A percentile compares a stretch with the other conserved stretches of the same genome.
phyloP scores from a whole-genome alignment of 2,329 filamentous ascomycete genomes.

The Macrophomina pseudophaseolina region DNA sequence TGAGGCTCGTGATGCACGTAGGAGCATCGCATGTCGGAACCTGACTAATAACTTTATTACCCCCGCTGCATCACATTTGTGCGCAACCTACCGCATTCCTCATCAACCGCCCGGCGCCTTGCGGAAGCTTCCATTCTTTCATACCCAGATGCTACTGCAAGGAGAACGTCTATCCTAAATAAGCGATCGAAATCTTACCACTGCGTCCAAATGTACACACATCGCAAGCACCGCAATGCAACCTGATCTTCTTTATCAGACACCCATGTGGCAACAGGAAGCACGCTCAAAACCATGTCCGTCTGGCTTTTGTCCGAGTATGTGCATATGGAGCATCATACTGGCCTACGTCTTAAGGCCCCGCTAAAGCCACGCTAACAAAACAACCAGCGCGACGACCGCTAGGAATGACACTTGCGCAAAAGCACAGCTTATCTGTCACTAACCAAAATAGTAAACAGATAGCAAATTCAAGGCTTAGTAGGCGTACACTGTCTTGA shows the following conservation, averaged over 20 bases:
- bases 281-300: too few relatives aligned
- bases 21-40: not conserved
- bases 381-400: not conserved
- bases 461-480: not conserved
- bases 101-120: not conserved
- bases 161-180: too few relatives aligned
- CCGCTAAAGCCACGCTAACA: too few relatives aligned
- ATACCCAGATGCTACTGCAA: not conserved
- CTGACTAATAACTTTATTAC: constrained; percentile 1
- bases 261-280: too few relatives aligned
- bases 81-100: not conserved
- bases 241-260: too few relatives aligned
- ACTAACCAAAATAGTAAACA: too few relatives aligned
- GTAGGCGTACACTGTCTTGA: not conserved
- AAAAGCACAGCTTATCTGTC: not conserved
- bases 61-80: not conserved
- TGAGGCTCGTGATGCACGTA: not conserved
- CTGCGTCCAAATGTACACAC: too few relatives aligned
- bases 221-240: too few relatives aligned
- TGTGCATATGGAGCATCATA: too few relatives aligned
- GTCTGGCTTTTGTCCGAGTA: too few relatives aligned
- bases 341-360: too few relatives aligned
- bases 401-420: not conserved
- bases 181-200: too few relatives aligned
- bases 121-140: not conserved